phyloP scores from a whole-genome alignment of 306 rosid species.

The Quercus dentata region DNA sequence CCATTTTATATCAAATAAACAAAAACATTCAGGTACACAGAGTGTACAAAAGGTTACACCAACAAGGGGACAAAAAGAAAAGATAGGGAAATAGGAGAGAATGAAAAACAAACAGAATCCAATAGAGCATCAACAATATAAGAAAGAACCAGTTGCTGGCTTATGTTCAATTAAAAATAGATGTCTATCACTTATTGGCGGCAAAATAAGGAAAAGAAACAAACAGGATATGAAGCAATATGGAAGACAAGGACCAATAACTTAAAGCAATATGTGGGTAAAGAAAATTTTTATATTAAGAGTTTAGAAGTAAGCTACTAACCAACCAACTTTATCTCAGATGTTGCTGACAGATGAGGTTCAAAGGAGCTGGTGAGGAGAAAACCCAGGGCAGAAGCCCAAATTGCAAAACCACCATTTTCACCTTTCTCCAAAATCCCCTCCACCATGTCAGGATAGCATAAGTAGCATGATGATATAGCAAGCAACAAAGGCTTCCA shows the following conservation, averaged over 20 bases:
- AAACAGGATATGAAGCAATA: not conserved
- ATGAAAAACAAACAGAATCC: not conserved
- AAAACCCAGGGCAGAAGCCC: constrained; percentile 68
- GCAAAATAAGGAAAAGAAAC: not conserved
- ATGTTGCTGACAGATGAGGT: constrained; percentile 46
- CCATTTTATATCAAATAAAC: not conserved
- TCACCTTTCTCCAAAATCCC: constrained; percentile 60
- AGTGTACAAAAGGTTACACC: not conserved
- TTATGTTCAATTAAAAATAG: not conserved
- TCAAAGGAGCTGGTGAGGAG: constrained; percentile 52
- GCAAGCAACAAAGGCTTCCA: constrained; percentile 88
- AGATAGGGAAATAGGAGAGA: not conserved
- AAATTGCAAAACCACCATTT: constrained; percentile 52
- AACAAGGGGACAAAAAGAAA: not conserved
- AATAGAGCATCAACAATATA: not conserved
- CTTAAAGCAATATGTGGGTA: not conserved
- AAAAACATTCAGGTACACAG: too few relatives aligned
- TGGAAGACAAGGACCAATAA: constrained; percentile 1
- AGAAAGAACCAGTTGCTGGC: not conserved
- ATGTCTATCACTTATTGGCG: not conserved
- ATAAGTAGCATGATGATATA: constrained; percentile 77
- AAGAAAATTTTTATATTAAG: constrained; percentile 10
- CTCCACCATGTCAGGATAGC: constrained; percentile 72
- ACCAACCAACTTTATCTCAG: constrained; percentile 80
- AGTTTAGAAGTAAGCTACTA: constrained; percentile 25